Conservation (phyloP, 345 rosid genomes). For the Lepidium aucheri region DNA sequence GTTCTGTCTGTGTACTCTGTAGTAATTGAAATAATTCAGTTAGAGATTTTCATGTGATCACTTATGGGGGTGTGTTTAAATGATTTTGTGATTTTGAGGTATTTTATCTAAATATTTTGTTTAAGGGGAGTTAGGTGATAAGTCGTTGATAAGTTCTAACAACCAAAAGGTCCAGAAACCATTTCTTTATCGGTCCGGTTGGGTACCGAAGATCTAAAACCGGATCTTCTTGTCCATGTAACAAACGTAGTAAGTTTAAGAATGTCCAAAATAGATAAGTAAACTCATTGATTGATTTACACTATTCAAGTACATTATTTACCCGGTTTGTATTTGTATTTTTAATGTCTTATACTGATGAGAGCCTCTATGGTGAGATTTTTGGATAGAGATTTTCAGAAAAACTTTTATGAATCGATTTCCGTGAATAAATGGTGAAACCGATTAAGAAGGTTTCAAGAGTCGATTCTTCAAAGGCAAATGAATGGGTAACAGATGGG, state of each 20-base stretch:
- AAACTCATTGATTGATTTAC: neutral
- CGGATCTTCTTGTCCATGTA: conserved; percentile 40
- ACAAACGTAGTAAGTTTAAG: neutral
- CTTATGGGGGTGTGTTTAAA: neutral
- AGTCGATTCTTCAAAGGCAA: too few relatives aligned
- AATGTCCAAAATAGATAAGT: neutral
- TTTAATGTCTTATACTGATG: neutral
- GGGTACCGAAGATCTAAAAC: conserved; percentile 60
- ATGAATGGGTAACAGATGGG: too few relatives aligned
- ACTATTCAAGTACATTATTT: neutral
- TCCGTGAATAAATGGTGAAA: too few relatives aligned
- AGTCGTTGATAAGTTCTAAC: conserved; percentile 44
- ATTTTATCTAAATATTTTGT: neutral
- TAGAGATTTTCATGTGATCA: neutral
- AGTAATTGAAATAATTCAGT: neutral
- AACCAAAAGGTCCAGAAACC: conserved; percentile 29
- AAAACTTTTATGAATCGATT: too few relatives aligned
- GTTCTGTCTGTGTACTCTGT: too few relatives aligned
- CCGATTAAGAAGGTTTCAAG: too few relatives aligned
- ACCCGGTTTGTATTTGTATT: neutral
- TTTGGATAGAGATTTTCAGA: too few relatives aligned
- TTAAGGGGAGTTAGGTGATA: conserved; percentile 12
- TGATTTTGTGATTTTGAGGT: neutral
- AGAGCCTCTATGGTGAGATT: too few relatives aligned
- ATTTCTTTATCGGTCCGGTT: conserved; percentile 39